Evolutionary conservation across 208 protist genomes (phyloP), one percentile per base, ranked within the genome.

Genomic region (Leishmania amazonensis): DNA sequence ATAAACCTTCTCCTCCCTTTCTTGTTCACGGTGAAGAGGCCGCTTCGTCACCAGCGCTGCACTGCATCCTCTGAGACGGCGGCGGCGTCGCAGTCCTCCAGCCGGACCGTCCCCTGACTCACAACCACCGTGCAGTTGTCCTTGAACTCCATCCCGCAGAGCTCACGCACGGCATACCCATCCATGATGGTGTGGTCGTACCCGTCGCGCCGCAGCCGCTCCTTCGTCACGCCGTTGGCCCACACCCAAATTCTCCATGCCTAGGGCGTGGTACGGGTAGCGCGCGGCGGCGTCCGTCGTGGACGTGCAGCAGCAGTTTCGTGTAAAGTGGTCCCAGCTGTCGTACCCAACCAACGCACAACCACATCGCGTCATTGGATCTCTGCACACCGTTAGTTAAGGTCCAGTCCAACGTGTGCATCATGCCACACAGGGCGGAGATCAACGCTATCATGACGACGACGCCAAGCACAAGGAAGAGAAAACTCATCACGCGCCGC

Each of bases 221-320:
- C 89, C 83, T 95, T 95, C 54, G 88, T 86, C 11, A 88, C 80
- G 17, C 93, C 90, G 35, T 94, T 90, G 31, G 81, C 87, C 74
- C 93, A 96, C 31, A 94, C n/a, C 90, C 93, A 95, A 95, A 49
- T 91, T 67, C 85, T 96, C 91, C 54, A 92, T 88, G 75, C 92
- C 90, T 1, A 93, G 7, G 13, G 87, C 87, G 75, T 95, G 93
- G 67, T 90, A 93, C 9, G 93, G 93, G 76, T 85, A 89, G 24
- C 35, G 58, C 6, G 87, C 67, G 3, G 58, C 49, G 1, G 73
- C 28, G 51, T 89, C 51, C 8, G 53, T 77, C 4, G 80, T 81
- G 19, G 89, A 86, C 15, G 77, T 84, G 83, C 93, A 96, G 82
- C 91, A 95, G 79, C 93, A 95, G 81, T 92, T 80, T 21, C 19